Base-by-base conservation (phyloP, 176 grass and related monocot genomes). In the Oryza glumipatula region DNA sequence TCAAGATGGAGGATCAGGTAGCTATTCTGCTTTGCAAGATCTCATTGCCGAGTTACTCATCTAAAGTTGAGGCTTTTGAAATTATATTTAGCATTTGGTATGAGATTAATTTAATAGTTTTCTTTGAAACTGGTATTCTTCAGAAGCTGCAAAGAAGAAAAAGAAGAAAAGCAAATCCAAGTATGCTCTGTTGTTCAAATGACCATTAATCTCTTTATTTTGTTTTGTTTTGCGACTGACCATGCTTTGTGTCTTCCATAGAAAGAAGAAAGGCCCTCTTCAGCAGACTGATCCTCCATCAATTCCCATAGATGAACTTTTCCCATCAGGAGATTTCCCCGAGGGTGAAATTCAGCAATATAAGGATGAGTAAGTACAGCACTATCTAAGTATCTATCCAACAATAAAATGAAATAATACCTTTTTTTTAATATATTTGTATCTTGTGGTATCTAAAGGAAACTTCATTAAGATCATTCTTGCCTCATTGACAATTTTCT, bases 261-360 rank as follows among this genome's bases (percentile, higher is more conserved):
- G 96, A 72, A 96, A 99, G 77, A 98, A 98, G 85, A 99, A 96
- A 76, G 84, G 86, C 43, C 81, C 91, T 73, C 88, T 79, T 70
- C 79, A 94, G 58, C 96, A 99, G 81, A 96, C 93, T 24, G 86
- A 96, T 78, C 96, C 91, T 52, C 96, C 96, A 8, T 94, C 96
- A 82, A 89, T 99, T 36, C 93, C 96, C 68, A 73, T 99, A 45
- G 96, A 96, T 51, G 96, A 99, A 72, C 89, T 99, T 76, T 97
- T 97, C 75, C 89, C 86, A 80, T 94, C 78, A 61, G 94, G 87
- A 48, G 94, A 94, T 16, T 97, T 94, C 88, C 94, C 92, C 77
- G 85, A 90, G 86, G 92, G 92, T 68, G 94, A 97, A 97, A 90
- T 97, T 65, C 92, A 90, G 70, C 86, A 92, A 26, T 94, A 97